Evolutionary conservation across 352 stramenopile species (phyloP).

Genomic region (Phytophthora fragariaefolia): DNA sequence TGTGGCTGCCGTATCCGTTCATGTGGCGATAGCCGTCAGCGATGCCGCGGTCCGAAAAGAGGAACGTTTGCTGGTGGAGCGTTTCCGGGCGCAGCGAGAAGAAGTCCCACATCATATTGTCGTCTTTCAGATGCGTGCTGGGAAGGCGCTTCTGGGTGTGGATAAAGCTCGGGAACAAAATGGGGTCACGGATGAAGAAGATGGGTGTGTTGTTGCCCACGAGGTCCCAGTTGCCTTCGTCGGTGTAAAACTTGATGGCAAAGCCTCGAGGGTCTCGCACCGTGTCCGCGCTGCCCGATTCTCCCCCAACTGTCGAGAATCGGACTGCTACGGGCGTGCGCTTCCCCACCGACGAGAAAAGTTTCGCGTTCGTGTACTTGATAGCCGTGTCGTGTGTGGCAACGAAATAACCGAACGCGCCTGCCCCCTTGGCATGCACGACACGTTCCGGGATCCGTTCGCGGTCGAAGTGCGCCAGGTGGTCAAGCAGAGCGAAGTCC

Average conservation of each 20-base stretch:
- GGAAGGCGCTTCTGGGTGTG: slow-evolving; percentile 94
- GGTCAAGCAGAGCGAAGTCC: slow-evolving; percentile 91
- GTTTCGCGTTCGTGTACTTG: slow-evolving; percentile 75
- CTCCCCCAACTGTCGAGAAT: slow-evolving; percentile 88
- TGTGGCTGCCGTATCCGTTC: slow-evolving; percentile 94
- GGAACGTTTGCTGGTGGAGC: slow-evolving; percentile 88
- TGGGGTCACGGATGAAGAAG: slow-evolving; percentile 95
- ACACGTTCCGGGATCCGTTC: slow-evolving; percentile 93
- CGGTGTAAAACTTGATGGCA: slow-evolving; percentile 94
- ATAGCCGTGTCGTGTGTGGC: slow-evolving; percentile 68
- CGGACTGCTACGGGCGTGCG: slow-evolving; percentile 85
- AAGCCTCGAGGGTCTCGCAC: slow-evolving; percentile 91
- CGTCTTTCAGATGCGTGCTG: slow-evolving; percentile 86
- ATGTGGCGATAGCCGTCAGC: slow-evolving; percentile 91
- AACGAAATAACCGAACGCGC: slow-evolving; percentile 93
- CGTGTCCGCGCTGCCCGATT: slow-evolving; percentile 84
- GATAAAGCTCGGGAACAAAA: slow-evolving; percentile 94
- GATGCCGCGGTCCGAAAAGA: slow-evolving; percentile 91
- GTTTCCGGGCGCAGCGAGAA: slow-evolving; percentile 93
- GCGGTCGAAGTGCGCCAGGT: slow-evolving; percentile 92
- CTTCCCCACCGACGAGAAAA: slow-evolving; percentile 83
- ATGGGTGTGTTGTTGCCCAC: slow-evolving; percentile 95
- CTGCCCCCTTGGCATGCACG: slow-evolving; percentile 91
- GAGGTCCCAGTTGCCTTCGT: slow-evolving; percentile 94
- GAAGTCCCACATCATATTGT: slow-evolving; percentile 93